Conservation (phyloP, 2,329 filamentous ascomycete species). For the Talaromyces sp. region DNA sequence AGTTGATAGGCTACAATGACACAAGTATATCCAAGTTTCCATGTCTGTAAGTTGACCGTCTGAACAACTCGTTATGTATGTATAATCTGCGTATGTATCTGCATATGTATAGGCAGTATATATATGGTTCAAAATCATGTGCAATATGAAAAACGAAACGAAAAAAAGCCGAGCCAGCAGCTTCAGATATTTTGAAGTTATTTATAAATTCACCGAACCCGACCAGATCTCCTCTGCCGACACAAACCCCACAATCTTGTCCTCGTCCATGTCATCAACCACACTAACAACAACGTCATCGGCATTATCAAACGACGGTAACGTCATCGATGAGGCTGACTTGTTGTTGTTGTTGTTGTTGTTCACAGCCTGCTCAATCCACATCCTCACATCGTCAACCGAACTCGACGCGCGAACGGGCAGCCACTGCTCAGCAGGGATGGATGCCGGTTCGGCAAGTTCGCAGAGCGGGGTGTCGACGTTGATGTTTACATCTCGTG, state of each 20-base stretch:
- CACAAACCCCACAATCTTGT: conserved; percentile 26
- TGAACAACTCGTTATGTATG: background rate
- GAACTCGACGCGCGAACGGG: conserved; percentile 54
- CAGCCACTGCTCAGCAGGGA: conserved; percentile 54
- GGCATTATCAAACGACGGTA: background rate
- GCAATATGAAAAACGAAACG: background rate
- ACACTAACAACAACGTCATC: conserved; percentile 25
- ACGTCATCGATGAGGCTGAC: background rate
- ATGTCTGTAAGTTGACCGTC: background rate
- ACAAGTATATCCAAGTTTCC: background rate
- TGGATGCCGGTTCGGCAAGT: conserved; percentile 25
- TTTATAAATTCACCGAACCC: background rate
- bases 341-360: background rate
- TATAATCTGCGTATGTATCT: background rate
- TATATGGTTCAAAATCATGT: background rate
- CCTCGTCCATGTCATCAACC: conserved; percentile 21
- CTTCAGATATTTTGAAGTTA: background rate
- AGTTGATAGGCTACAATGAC: background rate
- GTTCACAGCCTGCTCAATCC: background rate
- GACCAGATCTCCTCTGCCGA: conserved; percentile 27
- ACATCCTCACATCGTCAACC: conserved; percentile 46
- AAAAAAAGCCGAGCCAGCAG: background rate
- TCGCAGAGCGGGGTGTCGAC: conserved; percentile 34
- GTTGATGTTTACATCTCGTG: conserved; percentile 26
- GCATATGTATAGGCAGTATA: background rate